Base-by-base conservation (phyloP, 148 eudicot genomes). In the Hydrangea macrophylla region DNA sequence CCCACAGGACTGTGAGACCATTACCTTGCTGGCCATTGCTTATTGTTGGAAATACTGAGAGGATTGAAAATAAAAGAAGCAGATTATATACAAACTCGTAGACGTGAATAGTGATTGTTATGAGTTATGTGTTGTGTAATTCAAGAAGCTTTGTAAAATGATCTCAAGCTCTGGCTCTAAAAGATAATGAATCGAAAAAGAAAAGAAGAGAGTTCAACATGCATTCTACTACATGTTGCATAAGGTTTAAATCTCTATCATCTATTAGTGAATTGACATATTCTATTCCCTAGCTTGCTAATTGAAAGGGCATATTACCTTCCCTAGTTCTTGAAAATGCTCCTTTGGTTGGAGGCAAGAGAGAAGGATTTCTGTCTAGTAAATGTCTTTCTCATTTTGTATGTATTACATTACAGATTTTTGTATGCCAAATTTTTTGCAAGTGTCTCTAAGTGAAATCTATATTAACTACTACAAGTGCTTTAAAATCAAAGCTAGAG, bases 241-340 rank as follows among this genome's bases (percentile, higher is more conserved):
- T 10, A 36, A 32, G 59, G 20, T 63, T 51, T 70, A 50, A 27
- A 40, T 37, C 39, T 36, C 54, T 55, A 23, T 62, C 60, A 25
- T 55, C 68, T 71, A 20, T 54, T 33, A n/a, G 10, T 33, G 20
- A 17, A 62, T 36, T 27, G 37, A 53, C 61, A 62, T 71, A 71
- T 71, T 62, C 74, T 54, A 62, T 71, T 71, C 74, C 61, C 60
- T 27, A 33, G n/a, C 53, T 27, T 51, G n/a, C 53, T 62, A 30
- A 62, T 24, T 30, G 56, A n/a, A 62, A 70, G 42, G n/a, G 67
- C 45, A 54, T 33, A 23, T 55, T n/a, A 11, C 42, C 6, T 10
- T 65, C 28, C 27, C 2, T 20, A 48, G 2, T 18, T 48, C 51
- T 13, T 48, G n/a, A 9, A 48, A 22, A 48, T 13, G 42, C 44